Percentiles rank a stretch among this genome's conserved stretches.
Evolutionary conservation across 345 rosid species (phyloP).

Genomic region (Citrus inodora): DNA sequence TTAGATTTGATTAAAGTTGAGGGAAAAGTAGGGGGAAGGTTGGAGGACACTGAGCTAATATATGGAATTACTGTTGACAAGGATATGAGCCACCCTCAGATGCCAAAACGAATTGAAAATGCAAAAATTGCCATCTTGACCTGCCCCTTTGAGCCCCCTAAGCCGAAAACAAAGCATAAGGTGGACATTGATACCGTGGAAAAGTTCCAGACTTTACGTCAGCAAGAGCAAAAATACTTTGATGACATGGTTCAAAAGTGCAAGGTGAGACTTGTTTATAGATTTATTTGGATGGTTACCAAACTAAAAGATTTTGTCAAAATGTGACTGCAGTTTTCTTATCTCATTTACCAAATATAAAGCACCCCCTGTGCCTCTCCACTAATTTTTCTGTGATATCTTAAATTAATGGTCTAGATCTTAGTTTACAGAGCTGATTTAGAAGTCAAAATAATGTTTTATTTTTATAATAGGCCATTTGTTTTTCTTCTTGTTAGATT

Average conservation of each 20-base stretch:
- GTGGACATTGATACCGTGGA: slow-evolving; percentile 96
- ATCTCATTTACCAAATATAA: background rate
- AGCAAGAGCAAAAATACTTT: slow-evolving; percentile 88
- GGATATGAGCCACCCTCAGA: slow-evolving; percentile 99
- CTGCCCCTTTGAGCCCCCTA: slow-evolving; percentile 97
- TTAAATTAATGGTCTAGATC: background rate
- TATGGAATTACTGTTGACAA: slow-evolving; percentile 86
- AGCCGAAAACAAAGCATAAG: slow-evolving; percentile 99
- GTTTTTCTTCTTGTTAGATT: background rate
- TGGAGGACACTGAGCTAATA: slow-evolving; percentile 86
- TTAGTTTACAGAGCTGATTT: background rate
- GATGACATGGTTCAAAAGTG: slow-evolving; percentile 97
- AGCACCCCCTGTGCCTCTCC: background rate
- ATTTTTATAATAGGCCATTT: background rate
- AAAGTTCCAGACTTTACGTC: slow-evolving; percentile 85
- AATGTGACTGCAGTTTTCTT: background rate
- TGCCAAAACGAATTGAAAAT: slow-evolving; percentile 89
- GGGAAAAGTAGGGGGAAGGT: slow-evolving; percentile 90
- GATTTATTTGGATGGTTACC: background rate
- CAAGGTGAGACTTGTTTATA: slow-evolving; percentile 44
- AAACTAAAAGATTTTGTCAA: background rate
- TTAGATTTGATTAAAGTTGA: slow-evolving; percentile 93
- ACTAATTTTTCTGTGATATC: background rate
- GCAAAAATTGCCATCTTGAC: slow-evolving; percentile 97
- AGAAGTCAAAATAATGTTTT: background rate